These are phyloP conservation scores for Saururus chinensis DNA, from an alignment of 164 flowering plant genomes.

Conservation along the genomic window DNA sequence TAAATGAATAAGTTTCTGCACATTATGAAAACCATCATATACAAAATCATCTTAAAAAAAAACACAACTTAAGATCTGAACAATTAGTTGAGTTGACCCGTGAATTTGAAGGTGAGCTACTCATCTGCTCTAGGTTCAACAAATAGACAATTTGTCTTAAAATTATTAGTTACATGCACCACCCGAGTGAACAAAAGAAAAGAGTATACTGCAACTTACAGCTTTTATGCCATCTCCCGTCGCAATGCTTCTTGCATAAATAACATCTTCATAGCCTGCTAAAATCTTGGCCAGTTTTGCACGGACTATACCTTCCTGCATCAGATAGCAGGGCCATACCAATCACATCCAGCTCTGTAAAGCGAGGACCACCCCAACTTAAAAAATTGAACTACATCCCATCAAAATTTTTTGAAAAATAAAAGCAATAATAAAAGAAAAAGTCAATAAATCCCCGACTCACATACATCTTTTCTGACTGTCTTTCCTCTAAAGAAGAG, in stretches of 20 bases:
- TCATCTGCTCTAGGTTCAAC: too few species aligned
- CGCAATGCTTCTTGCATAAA: constrained; percentile 52
- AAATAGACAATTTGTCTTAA: too few species aligned
- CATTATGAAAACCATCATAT: neutral
- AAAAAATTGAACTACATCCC: neutral
- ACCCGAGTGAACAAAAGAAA: neutral
- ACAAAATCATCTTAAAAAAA: too few species aligned
- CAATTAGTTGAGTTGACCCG: too few species aligned
- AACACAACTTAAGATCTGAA: too few species aligned
- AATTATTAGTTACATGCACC: too few species aligned
- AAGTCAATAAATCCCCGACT: neutral
- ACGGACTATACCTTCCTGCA: constrained; percentile 84
- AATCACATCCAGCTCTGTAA: constrained; percentile 8
- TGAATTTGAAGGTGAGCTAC: too few species aligned
- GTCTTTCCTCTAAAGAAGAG: constrained; percentile 90
- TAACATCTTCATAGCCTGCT: constrained; percentile 60
- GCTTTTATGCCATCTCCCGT: constrained; percentile 52
- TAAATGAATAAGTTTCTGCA: neutral
- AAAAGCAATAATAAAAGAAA: neutral
- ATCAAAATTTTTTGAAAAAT: neutral
- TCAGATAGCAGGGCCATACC: constrained; percentile 3
- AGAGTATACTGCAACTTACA: constrained; percentile 27
- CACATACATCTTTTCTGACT: constrained; percentile 82
- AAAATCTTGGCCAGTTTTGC: constrained; percentile 54
- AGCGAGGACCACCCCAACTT: neutral